Base-by-base conservation (phyloP, 2,329 filamentous ascomycete genomes). In the Aspergillus sp. region DNA sequence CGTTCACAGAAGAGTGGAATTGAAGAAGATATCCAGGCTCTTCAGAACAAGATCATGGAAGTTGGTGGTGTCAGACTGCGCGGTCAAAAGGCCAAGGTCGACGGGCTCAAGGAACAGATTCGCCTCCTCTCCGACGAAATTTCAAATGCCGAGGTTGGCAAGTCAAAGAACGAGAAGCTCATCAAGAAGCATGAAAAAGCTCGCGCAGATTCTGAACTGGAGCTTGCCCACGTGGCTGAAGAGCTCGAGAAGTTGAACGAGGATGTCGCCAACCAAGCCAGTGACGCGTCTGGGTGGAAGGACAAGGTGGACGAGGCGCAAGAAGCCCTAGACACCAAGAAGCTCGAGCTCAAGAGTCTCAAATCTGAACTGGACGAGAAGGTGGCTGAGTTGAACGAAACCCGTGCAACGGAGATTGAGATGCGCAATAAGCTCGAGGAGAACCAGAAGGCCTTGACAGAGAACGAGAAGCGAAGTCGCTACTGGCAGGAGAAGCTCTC, bases 371-470 rank as follows among this genome's bases (percentile, higher is more conserved):
- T 98, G 11, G 94, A 99, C 67, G 89, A 91, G 69, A 96, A 93
- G 82, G 90, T 87, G 1, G 81, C 89, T 0, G 92, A 96, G 74
- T 84, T 98, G 60, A 97, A 98, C 72, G 90, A 92, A 72, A 96
- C 91, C 0, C 87, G 94, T 9, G 93, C 92, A 0, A 83, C 90
- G 3, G 95, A 99, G 77, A 97, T 99, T 64, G 95, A 99, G 78
- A 97, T 98, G 93, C 91, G 91, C 65, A 98, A 98, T 79, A 96
- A 96, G 80, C 88, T 99, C 1, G 95, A 98, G 73, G 94, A 98
- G 74, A 95, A 94, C 75, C 91, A 97, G 68, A 99, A 99, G 79
- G 87, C 89, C 9, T 84, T 98, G 15, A 78, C 81, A 0, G 94
- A 98, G 72, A 97, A 96, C 77, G 89, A 96, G 75, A 93, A 91